Evolutionary conservation across 805 yeast species (phyloP).

Genomic region (Lachancea quebecensis): DNA sequence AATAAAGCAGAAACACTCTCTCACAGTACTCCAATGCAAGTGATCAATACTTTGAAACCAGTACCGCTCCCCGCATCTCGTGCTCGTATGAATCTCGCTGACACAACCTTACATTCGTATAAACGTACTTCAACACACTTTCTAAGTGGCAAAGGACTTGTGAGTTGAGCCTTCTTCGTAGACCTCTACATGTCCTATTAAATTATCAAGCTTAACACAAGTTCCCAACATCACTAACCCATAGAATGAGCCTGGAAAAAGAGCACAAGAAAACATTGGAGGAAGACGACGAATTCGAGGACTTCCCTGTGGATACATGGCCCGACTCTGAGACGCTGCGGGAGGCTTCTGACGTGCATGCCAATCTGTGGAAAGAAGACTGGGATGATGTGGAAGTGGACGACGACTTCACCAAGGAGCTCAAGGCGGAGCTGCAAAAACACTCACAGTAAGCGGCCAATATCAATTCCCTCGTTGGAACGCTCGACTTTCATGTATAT

Average conservation of each 20-base stretch:
- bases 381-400: slow-evolving; percentile 97
- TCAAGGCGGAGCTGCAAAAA: slow-evolving; percentile 44
- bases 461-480: too few relatives aligned
- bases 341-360: slow-evolving; percentile 38
- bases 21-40: too few relatives aligned
- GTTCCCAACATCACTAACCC: neutral
- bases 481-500: neutral
- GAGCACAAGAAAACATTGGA: slow-evolving; percentile 48
- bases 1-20: too few relatives aligned
- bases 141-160: slow-evolving; percentile 1
- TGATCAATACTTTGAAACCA: too few relatives aligned
- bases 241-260: slow-evolving; percentile 3
- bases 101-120: neutral
- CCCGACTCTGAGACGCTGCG: slow-evolving; percentile 47
- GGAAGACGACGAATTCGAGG: slow-evolving; percentile 96
- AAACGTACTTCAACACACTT: neutral
- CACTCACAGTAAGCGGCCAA: slow-evolving; percentile 13
- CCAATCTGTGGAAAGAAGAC: slow-evolving; percentile 87
- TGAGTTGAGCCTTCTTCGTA: too few relatives aligned
- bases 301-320: slow-evolving; percentile 92
- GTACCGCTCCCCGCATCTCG: too few relatives aligned
- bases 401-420: slow-evolving; percentile 73
- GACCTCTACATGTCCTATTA: neutral
- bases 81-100: neutral
- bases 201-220: neutral